phyloP scores from a whole-genome alignment of 2,329 filamentous ascomycete genomes.

The Stachybotrys elegans region DNA sequence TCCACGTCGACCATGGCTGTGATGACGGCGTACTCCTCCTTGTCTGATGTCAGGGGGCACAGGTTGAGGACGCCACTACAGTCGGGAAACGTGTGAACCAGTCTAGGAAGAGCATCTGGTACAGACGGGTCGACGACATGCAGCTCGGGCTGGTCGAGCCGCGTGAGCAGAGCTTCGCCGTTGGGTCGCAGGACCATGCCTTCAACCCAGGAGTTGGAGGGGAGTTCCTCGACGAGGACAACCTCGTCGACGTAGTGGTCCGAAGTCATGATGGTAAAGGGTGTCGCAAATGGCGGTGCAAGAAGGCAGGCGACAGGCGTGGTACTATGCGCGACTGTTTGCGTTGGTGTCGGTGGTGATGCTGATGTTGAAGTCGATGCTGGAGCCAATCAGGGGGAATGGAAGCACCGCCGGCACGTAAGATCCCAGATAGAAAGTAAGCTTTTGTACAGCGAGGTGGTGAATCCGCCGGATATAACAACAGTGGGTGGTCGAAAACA shows the following conservation, averaged over 20 bases:
- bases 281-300: no score
- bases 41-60: conserved; percentile 3
- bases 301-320: no score
- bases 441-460: no score
- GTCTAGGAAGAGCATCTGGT: not conserved
- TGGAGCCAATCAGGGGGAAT: no score
- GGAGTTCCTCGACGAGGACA: conserved; percentile 4
- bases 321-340: no score
- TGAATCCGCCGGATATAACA: no score
- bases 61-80: conserved; percentile 6
- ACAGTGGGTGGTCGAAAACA: no score
- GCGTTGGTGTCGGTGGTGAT: no score
- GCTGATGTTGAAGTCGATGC: no score
- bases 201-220: conserved; percentile 2
- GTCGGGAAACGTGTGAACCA: conserved; percentile 7
- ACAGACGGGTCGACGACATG: conserved; percentile 1
- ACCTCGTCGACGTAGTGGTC: conserved; percentile 3
- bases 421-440: no score
- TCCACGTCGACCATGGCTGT: conserved; percentile 6
- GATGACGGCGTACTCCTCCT: conserved; percentile 8
- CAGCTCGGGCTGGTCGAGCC: conserved; percentile 6
- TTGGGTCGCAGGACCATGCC: conserved; percentile 2
- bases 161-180: not conserved
- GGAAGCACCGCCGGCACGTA: no score
- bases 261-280: not conserved